Evolutionary conservation across 768 basidiomycete genomes (phyloP).

Genomic region (Trametes punicea): DNA sequence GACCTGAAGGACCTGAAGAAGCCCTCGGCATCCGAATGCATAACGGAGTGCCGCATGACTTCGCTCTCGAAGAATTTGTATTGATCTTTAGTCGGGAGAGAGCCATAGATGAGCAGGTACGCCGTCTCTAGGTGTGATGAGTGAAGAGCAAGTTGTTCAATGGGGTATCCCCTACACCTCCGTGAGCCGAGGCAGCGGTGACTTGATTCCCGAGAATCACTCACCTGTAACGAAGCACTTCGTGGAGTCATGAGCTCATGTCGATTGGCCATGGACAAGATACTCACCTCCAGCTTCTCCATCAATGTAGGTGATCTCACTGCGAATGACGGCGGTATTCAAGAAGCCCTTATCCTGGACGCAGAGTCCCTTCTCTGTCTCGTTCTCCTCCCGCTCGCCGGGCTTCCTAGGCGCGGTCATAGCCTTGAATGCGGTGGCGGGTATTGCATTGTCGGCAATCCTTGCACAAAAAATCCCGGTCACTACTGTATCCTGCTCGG

Average conservation of each 20-base stretch:
- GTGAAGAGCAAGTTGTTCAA: slow-evolving; percentile 81
- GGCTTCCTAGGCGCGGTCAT: slow-evolving; percentile 56
- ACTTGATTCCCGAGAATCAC: neutral
- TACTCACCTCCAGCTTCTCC: slow-evolving; percentile 74
- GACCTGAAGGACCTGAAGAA: slow-evolving; percentile 44
- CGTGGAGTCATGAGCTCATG: neutral
- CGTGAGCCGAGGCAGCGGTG: neutral
- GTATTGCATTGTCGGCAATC: slow-evolving; percentile 75
- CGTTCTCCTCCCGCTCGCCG: slow-evolving; percentile 75
- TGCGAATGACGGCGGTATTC: slow-evolving; percentile 78
- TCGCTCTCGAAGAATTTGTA: slow-evolving; percentile 66
- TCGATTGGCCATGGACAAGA: neutral
- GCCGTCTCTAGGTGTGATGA: slow-evolving; percentile 81
- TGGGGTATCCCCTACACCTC: slow-evolving; percentile 77
- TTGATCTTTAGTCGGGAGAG: slow-evolving; percentile 63
- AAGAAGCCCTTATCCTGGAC: slow-evolving; percentile 78
- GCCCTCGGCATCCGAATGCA: slow-evolving; percentile 39
- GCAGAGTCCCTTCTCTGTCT: slow-evolving; percentile 77
- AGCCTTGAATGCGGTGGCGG: slow-evolving; percentile 78
- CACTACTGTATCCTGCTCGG: neutral
- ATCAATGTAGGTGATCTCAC: slow-evolving; percentile 87
- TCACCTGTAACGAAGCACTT: slow-evolving; percentile 73
- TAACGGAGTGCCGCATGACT: slow-evolving; percentile 67
- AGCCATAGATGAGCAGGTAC: slow-evolving; percentile 87
- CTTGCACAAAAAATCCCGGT: slow-evolving; percentile 35